These are phyloP conservation scores for Camillea tinctor DNA, from an alignment of 2,329 filamentous ascomycete genomes.

Conservation along the genomic window DNA sequence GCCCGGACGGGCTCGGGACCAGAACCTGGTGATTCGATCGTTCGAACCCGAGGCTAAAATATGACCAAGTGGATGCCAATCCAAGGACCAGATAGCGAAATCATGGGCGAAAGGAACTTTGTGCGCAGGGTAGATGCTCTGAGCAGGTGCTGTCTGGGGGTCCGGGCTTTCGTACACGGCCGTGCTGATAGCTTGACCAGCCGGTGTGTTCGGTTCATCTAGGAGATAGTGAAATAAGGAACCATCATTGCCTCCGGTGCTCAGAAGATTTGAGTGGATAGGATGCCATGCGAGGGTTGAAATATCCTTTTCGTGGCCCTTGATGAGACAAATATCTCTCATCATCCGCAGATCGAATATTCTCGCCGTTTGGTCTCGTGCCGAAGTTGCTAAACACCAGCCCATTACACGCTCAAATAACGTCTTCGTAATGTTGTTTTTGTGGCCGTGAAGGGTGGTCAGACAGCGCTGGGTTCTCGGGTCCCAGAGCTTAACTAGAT, in stretches of 20 bases:
- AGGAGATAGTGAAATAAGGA: slow-evolving; percentile 92
- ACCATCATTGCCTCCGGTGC: slow-evolving; percentile 87
- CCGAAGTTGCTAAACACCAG: slow-evolving; percentile 84
- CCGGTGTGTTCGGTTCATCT: slow-evolving; percentile 85
- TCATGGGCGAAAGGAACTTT: slow-evolving; percentile 85
- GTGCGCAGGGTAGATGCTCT: slow-evolving; percentile 92
- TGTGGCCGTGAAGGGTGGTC: slow-evolving; percentile 93
- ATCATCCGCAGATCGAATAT: slow-evolving; percentile 97
- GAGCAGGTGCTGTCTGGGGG: slow-evolving; percentile 74
- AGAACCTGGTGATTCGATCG: slow-evolving; percentile 94
- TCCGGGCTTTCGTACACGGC: slow-evolving; percentile 86
- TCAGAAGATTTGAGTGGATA: slow-evolving; percentile 82
- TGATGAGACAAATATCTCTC: slow-evolving; percentile 91
- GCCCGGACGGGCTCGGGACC: slow-evolving; percentile 86
- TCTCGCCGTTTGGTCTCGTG: slow-evolving; percentile 86
- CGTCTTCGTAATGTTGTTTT: slow-evolving; percentile 94
- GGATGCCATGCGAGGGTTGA: slow-evolving; percentile 93
- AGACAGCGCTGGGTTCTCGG: slow-evolving; percentile 87
- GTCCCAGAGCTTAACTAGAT: slow-evolving; percentile 97
- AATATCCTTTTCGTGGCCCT: slow-evolving; percentile 95
- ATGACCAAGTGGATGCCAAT: slow-evolving; percentile 96
- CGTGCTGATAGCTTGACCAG: slow-evolving; percentile 67
- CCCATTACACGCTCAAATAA: slow-evolving; percentile 84
- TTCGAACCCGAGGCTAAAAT: slow-evolving; percentile 95
- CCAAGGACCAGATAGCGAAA: slow-evolving; percentile 94